phyloP scores from a whole-genome alignment of 768 basidiomycete genomes.

The Hydnum rufescens region DNA sequence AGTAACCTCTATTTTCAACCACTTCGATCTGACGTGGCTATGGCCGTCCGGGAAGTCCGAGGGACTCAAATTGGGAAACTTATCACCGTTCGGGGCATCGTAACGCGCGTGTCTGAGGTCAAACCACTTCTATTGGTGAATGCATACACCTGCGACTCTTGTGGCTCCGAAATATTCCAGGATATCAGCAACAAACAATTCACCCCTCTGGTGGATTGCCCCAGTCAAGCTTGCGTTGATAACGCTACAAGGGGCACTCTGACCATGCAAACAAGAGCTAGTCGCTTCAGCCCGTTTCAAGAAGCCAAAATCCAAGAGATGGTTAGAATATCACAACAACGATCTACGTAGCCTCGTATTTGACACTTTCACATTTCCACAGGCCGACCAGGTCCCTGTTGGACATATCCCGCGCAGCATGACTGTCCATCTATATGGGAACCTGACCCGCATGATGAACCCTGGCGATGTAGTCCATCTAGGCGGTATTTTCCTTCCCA shows the following conservation, averaged over 20 bases:
- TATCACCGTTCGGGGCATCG: constrained; percentile 93
- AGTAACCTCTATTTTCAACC: constrained; percentile 94
- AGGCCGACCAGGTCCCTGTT: constrained; percentile 98
- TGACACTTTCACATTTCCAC: neutral
- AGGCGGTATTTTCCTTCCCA: constrained; percentile 92
- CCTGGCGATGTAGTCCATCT: constrained; percentile 93
- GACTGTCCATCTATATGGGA: constrained; percentile 89
- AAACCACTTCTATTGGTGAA: constrained; percentile 94
- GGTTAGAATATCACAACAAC: constrained; percentile 27
- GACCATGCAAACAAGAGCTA: constrained; percentile 97
- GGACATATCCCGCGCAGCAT: constrained; percentile 98
- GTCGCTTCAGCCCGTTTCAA: constrained; percentile 94
- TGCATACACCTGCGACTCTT: constrained; percentile 95
- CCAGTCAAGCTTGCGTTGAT: constrained; percentile 69
- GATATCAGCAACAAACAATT: constrained; percentile 88
- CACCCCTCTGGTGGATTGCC: constrained; percentile 72
- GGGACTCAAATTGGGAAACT: constrained; percentile 74
- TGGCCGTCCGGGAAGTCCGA: constrained; percentile 85
- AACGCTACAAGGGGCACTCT: constrained; percentile 77
- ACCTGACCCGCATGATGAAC: constrained; percentile 72
- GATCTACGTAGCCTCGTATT: neutral
- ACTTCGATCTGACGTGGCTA: constrained; percentile 36
- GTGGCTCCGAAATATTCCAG: constrained; percentile 96
- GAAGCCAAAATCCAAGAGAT: constrained; percentile 98
- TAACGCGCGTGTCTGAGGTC: constrained; percentile 96